A percentile compares a stretch with the other conserved stretches of the same genome.
Conservation (phyloP, 495 filamentous ascomycete genomes). For the Talaromyces nanjingensis region DNA sequence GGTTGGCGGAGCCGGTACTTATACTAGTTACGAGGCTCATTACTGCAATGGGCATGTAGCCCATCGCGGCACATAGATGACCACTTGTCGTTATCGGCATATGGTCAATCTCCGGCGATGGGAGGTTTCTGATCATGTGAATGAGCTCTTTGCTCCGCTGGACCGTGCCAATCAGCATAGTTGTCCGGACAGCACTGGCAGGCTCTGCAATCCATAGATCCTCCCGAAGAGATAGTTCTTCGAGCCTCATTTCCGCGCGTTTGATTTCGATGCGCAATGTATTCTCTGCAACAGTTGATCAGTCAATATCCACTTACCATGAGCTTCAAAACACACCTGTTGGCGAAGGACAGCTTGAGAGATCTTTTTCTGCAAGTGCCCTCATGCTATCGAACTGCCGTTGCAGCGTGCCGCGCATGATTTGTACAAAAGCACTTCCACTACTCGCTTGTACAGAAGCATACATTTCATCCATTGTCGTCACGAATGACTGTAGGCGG, state of each 20-base stretch:
- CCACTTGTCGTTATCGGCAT: conserved; percentile 12
- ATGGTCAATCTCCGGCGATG: conserved; percentile 11
- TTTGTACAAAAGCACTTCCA: conserved; percentile 8
- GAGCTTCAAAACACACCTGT: conserved; percentile 10
- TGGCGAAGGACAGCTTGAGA: conserved; percentile 8
- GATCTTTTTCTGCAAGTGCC: conserved; percentile 10
- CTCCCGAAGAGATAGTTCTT: conserved; percentile 13
- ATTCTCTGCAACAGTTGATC: conserved; percentile 8
- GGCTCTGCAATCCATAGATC: conserved; percentile 14
- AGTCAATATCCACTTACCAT: conserved; percentile 9
- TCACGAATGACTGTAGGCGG: conserved; percentile 13
- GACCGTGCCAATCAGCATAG: conserved; percentile 13
- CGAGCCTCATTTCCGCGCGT: conserved; percentile 13
- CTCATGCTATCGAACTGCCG: conserved; percentile 15
- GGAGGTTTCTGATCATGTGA: conserved; percentile 8
- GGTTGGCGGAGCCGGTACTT: not conserved
- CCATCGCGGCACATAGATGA: conserved; percentile 13
- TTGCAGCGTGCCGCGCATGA: conserved; percentile 12
- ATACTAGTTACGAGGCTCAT: conserved; percentile 13
- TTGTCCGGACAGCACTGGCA: conserved; percentile 9
- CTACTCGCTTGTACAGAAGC: conserved; percentile 13
- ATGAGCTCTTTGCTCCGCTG: conserved; percentile 14
- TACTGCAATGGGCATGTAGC: conserved; percentile 13
- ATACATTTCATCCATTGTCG: conserved; percentile 14
- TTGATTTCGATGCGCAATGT: conserved; percentile 14